Evolutionary conservation across 192 early-diverging fungal species (phyloP), one percentile per base, ranked within the genome.

Genomic region (Mortierella antarctica): DNA sequence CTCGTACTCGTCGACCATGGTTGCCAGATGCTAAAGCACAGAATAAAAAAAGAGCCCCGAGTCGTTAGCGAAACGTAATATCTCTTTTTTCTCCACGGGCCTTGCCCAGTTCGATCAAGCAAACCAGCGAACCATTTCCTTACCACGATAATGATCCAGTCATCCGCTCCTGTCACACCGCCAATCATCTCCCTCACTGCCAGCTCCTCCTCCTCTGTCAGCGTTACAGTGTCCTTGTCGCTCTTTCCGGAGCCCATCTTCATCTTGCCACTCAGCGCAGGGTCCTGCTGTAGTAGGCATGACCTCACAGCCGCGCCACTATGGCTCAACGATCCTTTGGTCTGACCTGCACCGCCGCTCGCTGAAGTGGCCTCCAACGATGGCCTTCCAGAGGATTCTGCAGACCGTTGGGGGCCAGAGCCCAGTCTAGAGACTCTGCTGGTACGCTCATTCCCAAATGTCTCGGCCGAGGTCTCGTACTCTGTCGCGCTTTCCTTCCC

Each of bases 61-160:
- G 51, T 3, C 18, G 13, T 56, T 47, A 39, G 23, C 9, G 23
- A 17, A 20, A 15, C 23, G 14, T 1, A 50, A 6, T 9, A 10
- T 20, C 7, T 2, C 23, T 42, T 31, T 11, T 51, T 6, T 41
- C 31, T 21, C 10, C 41, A 15, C 4, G 57, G 2, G 47, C 61
- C 15, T 49, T 50, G 47, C 20, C 21, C 5, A 47, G 15, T 5
- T 31, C 20, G n/a, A 23, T 39, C 49, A 23, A 7, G 40, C 17
- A 49, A 18, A 50, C 40, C 49, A 45, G 52, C 41, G 12, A 57
- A 10, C 6, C 45, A 13, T 7, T 11, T 2, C 5, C 68, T 79
- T 80, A 80, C 77, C 54, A 80, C 77, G 54, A 80, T 63, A 49
- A 80, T 80, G 3, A 39, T 20, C 77, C 77, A 80, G 48, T 80